phyloP scores from a whole-genome alignment of 2,329 filamentous ascomycete species.

The Gaeumannomyces sp. region DNA sequence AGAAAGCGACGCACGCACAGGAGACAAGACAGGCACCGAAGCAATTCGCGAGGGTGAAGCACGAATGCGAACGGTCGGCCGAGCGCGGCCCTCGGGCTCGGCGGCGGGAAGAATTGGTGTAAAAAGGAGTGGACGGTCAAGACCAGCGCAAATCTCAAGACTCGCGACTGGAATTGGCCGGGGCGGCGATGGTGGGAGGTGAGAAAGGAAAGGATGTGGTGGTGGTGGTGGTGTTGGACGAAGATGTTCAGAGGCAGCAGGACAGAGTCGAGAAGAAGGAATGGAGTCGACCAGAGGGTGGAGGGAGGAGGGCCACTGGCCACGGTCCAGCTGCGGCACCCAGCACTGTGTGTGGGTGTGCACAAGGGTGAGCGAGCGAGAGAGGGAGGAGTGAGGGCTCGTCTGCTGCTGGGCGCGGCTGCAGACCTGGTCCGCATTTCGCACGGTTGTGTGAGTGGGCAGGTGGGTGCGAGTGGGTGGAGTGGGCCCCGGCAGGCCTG shows the following conservation, averaged over 20 bases:
- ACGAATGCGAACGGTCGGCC: background rate
- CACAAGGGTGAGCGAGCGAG: constrained; percentile 1
- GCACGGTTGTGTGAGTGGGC: background rate
- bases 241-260: constrained; percentile 8
- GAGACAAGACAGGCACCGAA: background rate
- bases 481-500: background rate
- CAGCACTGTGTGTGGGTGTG: background rate
- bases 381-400: background rate
- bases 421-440: background rate
- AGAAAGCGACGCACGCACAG: background rate
- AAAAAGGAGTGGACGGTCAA: constrained; percentile 54
- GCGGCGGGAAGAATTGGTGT: constrained; percentile 2
- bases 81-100: background rate
- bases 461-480: background rate
- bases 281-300: constrained; percentile 4
- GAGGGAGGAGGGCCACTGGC: constrained; percentile 4
- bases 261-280: constrained; percentile 5
- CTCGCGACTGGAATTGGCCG: constrained; percentile 52
- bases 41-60: constrained; percentile 10
- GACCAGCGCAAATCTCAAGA: constrained; percentile 49
- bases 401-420: background rate
- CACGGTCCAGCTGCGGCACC: background rate
- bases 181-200: constrained; percentile 24
- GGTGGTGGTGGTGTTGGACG: constrained; percentile 11
- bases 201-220: constrained; percentile 6